phyloP scores from a whole-genome alignment of 2,329 filamentous ascomycete genomes.

The Penicillium brevicompactum region DNA sequence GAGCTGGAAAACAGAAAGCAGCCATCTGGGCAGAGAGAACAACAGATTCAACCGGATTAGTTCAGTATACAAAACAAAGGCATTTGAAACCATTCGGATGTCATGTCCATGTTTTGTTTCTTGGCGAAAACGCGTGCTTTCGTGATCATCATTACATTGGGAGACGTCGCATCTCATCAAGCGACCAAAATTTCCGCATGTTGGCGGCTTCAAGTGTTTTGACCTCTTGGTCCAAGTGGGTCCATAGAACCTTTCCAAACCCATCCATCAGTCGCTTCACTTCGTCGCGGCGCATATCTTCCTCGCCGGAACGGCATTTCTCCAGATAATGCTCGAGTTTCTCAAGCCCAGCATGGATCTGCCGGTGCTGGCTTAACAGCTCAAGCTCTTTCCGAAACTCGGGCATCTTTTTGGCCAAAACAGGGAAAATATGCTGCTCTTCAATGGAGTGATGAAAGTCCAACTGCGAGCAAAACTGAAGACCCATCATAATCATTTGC shows the following conservation, averaged over 20 bases:
- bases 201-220: slow-evolving; percentile 77
- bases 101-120: neutral
- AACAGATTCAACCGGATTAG: neutral
- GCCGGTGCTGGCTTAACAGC: slow-evolving; percentile 71
- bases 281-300: slow-evolving; percentile 56
- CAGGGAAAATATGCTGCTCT: slow-evolving; percentile 77
- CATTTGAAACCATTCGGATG: neutral
- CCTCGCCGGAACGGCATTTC: slow-evolving; percentile 64
- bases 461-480: slow-evolving; percentile 72
- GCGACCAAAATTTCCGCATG: slow-evolving; percentile 80
- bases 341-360: slow-evolving; percentile 78
- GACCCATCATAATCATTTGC: slow-evolving; percentile 67
- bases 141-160: slow-evolving; percentile 56
- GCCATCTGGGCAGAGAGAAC: neutral
- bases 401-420: slow-evolving; percentile 75
- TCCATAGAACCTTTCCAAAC: slow-evolving; percentile 79
- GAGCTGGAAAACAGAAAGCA: neutral
- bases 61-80: neutral
- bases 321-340: slow-evolving; percentile 66
- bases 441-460: slow-evolving; percentile 80
- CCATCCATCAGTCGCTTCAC: slow-evolving; percentile 73
- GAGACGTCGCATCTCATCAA: slow-evolving; percentile 72
- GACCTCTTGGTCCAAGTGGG: slow-evolving; percentile 84
- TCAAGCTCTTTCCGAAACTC: slow-evolving; percentile 69
- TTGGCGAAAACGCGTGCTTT: neutral